Evolutionary conservation across 2,329 filamentous ascomycete species (phyloP).

Genomic region (Arthrobotrys megalospora): DNA sequence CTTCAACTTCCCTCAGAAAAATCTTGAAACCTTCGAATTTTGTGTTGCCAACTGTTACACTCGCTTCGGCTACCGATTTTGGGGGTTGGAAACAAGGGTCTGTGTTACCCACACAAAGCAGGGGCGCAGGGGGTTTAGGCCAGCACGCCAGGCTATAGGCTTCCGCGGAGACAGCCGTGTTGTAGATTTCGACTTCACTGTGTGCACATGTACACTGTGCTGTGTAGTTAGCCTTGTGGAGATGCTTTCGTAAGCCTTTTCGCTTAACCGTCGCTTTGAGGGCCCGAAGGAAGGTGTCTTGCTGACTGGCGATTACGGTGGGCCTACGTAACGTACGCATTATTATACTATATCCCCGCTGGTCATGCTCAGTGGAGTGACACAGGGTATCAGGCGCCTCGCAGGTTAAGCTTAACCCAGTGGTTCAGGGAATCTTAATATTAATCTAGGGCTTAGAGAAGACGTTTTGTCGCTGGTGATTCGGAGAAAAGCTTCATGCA

Average conservation of each 20-base stretch:
- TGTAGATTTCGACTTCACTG: too few relatives aligned
- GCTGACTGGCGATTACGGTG: conserved; percentile 11
- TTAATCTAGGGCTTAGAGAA: background rate
- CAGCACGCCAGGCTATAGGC: background rate
- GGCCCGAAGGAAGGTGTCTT: background rate
- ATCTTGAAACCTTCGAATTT: conserved; percentile 19
- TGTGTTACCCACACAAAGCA: background rate
- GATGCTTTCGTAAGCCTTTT: conserved; percentile 21
- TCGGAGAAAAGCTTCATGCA: conserved; percentile 19
- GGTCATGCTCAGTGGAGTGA: too few relatives aligned
- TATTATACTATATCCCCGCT: background rate
- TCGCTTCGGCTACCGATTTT: conserved; percentile 1
- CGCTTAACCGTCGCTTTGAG: background rate
- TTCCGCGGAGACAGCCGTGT: background rate
- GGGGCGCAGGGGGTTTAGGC: conserved; percentile 5
- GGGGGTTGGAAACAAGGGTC: background rate
- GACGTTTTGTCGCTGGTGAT: background rate
- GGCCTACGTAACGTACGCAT: conserved; percentile 12
- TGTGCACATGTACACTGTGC: too few relatives aligned
- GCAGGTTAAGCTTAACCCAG: conserved; percentile 16
- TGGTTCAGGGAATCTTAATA: background rate
- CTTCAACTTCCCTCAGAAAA: conserved; percentile 21
- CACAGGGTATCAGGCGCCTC: background rate
- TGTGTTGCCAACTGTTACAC: conserved; percentile 26
- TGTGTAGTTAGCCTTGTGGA: background rate